These are phyloP conservation scores for Citrus inodora DNA, from an alignment of 345 rosid species.

Conservation along the genomic window DNA sequence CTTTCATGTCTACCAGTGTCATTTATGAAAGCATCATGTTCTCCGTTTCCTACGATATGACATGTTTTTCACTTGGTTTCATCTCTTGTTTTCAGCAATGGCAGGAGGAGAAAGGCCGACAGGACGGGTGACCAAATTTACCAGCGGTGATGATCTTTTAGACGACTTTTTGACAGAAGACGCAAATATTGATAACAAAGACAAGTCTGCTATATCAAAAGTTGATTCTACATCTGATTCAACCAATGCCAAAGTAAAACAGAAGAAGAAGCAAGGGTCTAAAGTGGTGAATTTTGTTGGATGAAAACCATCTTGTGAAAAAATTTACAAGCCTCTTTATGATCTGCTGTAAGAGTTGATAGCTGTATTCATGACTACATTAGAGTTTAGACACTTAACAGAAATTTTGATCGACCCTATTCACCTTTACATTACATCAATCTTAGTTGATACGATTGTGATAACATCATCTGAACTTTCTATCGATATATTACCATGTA, in stretches of 20 bases:
- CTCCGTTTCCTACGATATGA: background rate
- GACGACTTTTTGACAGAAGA: conserved; percentile 64
- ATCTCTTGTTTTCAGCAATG: conserved; percentile 31
- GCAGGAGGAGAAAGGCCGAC: conserved; percentile 34
- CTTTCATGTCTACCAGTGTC: background rate
- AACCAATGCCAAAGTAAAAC: conserved; percentile 29
- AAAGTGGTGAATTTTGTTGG: conserved; percentile 76
- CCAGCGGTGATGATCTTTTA: conserved; percentile 84
- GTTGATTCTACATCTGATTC: conserved; percentile 18
- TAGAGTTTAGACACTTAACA: background rate
- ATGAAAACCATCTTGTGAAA: conserved; percentile 14
- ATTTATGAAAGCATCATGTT: background rate
- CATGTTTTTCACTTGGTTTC: background rate
- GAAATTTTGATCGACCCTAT: background rate
- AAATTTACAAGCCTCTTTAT: background rate
- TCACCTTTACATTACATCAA: background rate
- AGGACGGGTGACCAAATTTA: conserved; percentile 62
- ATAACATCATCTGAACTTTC: background rate
- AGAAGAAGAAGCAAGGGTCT: conserved; percentile 54
- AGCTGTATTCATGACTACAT: background rate
- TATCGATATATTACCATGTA: background rate
- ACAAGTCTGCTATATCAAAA: conserved; percentile 19
- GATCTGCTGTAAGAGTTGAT: background rate
- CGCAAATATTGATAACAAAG: conserved; percentile 25
- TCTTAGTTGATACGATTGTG: background rate